These are phyloP conservation scores for Nicotiana benthamiana DNA, from an alignment of 257 asterid species.

Conservation along the genomic window DNA sequence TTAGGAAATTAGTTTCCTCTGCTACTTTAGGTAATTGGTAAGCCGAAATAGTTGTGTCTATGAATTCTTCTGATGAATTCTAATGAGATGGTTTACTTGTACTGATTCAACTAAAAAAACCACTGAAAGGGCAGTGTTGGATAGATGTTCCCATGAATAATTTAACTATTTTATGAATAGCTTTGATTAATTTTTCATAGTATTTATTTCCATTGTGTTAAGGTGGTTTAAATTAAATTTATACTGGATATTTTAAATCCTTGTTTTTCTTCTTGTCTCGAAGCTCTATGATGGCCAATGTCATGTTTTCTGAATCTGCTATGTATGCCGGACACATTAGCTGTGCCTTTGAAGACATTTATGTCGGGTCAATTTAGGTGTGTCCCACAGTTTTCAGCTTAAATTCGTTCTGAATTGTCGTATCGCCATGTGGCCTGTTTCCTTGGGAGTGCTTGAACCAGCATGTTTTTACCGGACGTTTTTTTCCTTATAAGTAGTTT, in stretches of 20 bases:
- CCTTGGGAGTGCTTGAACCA: background rate
- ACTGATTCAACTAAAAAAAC: background rate
- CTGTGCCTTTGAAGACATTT: background rate
- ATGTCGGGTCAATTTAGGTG: background rate
- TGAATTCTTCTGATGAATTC: background rate
- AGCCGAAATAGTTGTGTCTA: background rate
- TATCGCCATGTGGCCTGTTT: background rate
- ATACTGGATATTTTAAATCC: background rate
- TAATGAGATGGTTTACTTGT: background rate
- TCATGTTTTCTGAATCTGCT: background rate
- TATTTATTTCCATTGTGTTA: background rate
- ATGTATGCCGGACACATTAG: background rate
- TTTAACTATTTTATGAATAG: background rate
- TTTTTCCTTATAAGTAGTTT: background rate
- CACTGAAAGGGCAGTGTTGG: background rate
- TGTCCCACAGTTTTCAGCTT: background rate
- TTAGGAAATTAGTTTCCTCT: background rate
- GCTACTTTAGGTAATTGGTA: background rate
- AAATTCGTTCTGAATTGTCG: background rate
- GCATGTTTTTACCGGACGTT: background rate
- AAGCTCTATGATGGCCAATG: background rate
- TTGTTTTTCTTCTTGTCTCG: background rate
- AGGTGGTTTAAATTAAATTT: background rate
- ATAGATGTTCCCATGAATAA: background rate
- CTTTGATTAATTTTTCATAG: background rate